phyloP scores from a whole-genome alignment of 1,284 basidiomycete genomes.

The Nidula niveotomentosa region DNA sequence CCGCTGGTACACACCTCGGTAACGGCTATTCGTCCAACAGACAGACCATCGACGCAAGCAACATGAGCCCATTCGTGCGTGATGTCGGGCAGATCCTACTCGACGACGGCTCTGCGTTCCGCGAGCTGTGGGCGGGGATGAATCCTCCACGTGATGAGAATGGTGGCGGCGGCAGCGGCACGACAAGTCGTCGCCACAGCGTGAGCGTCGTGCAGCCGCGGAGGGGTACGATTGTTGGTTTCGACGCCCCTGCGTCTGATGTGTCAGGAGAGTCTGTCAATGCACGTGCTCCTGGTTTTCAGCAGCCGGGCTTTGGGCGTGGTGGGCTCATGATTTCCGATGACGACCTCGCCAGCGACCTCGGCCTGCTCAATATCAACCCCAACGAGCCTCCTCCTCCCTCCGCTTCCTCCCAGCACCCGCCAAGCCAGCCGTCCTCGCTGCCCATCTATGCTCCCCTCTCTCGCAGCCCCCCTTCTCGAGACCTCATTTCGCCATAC shows the following conservation, averaged over 20 bases:
- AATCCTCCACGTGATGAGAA: conserved; percentile 60
- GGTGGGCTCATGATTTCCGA: conserved; percentile 71
- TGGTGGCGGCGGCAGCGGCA: conserved; percentile 65
- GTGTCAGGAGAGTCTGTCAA: conserved; percentile 16
- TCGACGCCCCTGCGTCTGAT: conserved; percentile 48
- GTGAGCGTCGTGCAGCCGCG: conserved; percentile 83
- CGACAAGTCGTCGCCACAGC: conserved; percentile 82
- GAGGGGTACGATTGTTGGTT: conserved; percentile 63
- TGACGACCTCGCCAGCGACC: conserved; percentile 72
- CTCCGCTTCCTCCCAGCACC: conserved; percentile 21
- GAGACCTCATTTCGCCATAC: conserved; percentile 56
- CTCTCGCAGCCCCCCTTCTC: conserved; percentile 58
- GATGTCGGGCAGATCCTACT: conserved; percentile 76
- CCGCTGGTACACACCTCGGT: conserved; percentile 31
- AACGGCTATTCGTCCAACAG: conserved; percentile 47
- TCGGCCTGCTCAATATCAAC: conserved; percentile 62
- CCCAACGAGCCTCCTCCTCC: conserved; percentile 38
- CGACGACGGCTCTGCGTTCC: conserved; percentile 65
- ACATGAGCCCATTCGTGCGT: conserved; percentile 79
- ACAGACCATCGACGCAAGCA: conserved; percentile 60
- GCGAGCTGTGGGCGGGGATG: conserved; percentile 71
- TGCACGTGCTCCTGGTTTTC: background rate
- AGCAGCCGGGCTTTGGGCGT: conserved; percentile 21
- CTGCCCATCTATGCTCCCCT: conserved; percentile 63
- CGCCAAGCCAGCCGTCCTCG: conserved; percentile 38